Percentiles rank a stretch among this genome's conserved stretches.
phyloP scores from a whole-genome alignment of 164 flowering plant genomes.

The Paratinospora sagittata region DNA sequence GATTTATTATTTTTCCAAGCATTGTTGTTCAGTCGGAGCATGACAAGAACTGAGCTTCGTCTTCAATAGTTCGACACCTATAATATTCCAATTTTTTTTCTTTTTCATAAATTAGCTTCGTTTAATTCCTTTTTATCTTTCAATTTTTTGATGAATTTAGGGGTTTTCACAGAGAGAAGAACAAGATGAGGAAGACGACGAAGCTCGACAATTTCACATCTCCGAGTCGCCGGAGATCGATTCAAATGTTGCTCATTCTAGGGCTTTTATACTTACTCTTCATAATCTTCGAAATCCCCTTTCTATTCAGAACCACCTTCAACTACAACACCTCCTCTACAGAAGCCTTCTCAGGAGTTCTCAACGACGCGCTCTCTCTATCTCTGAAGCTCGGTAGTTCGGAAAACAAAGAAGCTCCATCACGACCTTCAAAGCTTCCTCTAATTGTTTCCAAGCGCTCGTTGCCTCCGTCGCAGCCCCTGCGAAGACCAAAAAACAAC shows the following conservation, averaged over 20 bases:
- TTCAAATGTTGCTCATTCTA: conserved; percentile 35
- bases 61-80: not conserved
- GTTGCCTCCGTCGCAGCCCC: not conserved
- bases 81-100: not conserved
- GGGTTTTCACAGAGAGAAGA: not conserved
- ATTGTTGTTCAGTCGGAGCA: not conserved
- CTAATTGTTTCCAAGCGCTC: conserved; percentile 19
- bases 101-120: not conserved
- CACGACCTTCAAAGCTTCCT: conserved; percentile 30
- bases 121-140: too few relatives aligned
- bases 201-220: conserved; percentile 32
- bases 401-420: conserved; percentile 38
- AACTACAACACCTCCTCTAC: conserved; percentile 15
- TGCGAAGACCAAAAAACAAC: not conserved
- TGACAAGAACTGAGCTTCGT: not conserved
- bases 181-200: conserved; percentile 6
- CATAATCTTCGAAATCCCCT: conserved; percentile 45
- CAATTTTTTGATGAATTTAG: not conserved
- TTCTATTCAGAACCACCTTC: conserved; percentile 34
- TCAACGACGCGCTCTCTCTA: conserved; percentile 16
- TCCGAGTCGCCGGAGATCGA: conserved; percentile 33
- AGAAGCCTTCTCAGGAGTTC: conserved; percentile 14
- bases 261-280: conserved; percentile 43
- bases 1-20: too few relatives aligned
- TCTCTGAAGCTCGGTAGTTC: conserved; percentile 42